Conservation (phyloP, 2,329 filamentous ascomycete genomes). For the Diaporthe destruens region DNA sequence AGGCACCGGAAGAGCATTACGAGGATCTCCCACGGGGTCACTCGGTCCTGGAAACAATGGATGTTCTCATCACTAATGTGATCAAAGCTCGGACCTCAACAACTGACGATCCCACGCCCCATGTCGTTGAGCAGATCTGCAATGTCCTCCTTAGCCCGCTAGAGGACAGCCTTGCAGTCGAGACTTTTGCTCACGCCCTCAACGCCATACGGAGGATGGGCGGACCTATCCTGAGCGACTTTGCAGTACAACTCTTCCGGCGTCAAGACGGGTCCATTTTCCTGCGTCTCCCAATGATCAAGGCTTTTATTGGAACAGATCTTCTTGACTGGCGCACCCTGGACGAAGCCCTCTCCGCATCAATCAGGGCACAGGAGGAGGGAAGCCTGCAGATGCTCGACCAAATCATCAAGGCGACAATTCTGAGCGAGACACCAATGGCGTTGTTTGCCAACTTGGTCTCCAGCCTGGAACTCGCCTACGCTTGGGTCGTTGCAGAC, state of each 20-base stretch:
- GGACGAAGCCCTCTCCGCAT: conserved; percentile 79
- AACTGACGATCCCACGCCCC: conserved; percentile 68
- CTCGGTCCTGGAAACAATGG: conserved; percentile 71
- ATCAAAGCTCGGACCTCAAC: conserved; percentile 73
- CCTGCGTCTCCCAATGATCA: conserved; percentile 68
- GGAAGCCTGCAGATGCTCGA: conserved; percentile 84
- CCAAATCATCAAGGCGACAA: conserved; percentile 80
- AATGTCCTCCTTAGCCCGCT: conserved; percentile 66
- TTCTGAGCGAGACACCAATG: conserved; percentile 82
- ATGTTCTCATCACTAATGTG: conserved; percentile 71
- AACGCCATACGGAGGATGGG: conserved; percentile 72
- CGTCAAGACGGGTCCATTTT: conserved; percentile 68
- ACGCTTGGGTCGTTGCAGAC: conserved; percentile 83
- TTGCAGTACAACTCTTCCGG: conserved; percentile 68
- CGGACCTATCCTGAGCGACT: conserved; percentile 65
- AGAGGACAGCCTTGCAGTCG: conserved; percentile 68
- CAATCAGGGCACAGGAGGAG: conserved; percentile 77
- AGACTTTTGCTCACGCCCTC: conserved; percentile 73
- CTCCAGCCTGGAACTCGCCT: conserved; percentile 83
- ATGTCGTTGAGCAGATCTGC: conserved; percentile 71
- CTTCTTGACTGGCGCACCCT: conserved; percentile 74
- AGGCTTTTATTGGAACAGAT: conserved; percentile 70
- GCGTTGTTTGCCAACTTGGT: conserved; percentile 89
- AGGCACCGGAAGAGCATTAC: conserved; percentile 71
- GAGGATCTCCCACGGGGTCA: conserved; percentile 69